Conservation (phyloP, 768 basidiomycete species). For the Naganishia antarctica region DNA sequence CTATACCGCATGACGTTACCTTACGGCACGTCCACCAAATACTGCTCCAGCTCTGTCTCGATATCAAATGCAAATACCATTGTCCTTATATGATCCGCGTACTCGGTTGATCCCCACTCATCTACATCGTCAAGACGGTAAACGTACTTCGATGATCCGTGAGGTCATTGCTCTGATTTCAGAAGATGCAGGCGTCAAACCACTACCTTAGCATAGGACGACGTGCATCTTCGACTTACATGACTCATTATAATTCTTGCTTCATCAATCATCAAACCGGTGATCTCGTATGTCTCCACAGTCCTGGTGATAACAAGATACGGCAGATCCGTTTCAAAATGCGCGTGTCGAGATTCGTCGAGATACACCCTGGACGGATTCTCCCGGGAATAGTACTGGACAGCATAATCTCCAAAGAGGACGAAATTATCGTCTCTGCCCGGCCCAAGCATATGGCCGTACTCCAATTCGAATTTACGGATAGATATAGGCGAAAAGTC, state of each 20-base stretch:
- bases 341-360: conserved; percentile 6
- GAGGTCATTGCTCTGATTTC: neutral
- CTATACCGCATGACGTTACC: no score
- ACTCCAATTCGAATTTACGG: conserved; percentile 16
- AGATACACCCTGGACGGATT: conserved; percentile 4
- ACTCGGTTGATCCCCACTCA: no score
- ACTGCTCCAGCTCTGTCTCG: no score
- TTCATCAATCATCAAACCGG: conserved; percentile 17
- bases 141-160: neutral
- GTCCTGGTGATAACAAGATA: conserved; percentile 16
- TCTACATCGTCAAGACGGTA: conserved; percentile 17
- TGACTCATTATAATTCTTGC: conserved; percentile 20
- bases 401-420: conserved; percentile 6
- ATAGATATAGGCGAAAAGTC: conserved; percentile 11
- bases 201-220: neutral
- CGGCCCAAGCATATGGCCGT: conserved; percentile 8
- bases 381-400: neutral
- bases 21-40: no score
- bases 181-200: neutral
- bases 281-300: neutral
- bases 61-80: no score
- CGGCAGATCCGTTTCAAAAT: conserved; percentile 14
- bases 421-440: conserved; percentile 12
- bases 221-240: conserved; percentile 1
- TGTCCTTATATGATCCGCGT: no score